Base-by-base conservation (phyloP, 2,329 filamentous ascomycete species). In the Curvularia verruculosa region DNA sequence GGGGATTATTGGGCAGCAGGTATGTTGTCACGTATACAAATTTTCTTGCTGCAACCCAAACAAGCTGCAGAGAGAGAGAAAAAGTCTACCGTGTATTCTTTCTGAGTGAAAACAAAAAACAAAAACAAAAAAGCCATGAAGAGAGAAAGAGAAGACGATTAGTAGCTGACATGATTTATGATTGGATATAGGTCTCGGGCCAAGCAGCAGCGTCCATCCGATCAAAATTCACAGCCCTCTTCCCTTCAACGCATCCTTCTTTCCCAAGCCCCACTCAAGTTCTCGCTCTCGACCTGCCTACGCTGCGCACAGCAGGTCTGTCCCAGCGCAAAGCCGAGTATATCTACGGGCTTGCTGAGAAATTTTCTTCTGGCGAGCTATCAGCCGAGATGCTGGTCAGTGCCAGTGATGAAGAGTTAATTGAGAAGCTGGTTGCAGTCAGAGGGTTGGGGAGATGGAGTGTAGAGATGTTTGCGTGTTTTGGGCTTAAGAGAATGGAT, bases 311-410 rank as follows among this genome's bases (percentile, higher is more conserved):
- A 7, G 95, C 94, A 0, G 95, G 95, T 0, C 84, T 99, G 48
- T 96, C 92, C 3, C 90, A 96, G 78, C 87, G 95, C 56, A 99
- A 99, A 79, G 95, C 95, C 45, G 95, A 98, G 79, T 99, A 99
- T 77, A 87, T 98, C 58, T 85, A 88, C 52, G 94, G 94, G 0
- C 82, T 99, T 5, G 92, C 93, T 0, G 84, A 89, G 69, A 93
- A 93, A 74, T 98, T 98, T 71, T 80, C 78, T 0, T 82, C 74
- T 2, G 91, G 91, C 13, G 90, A 94, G 68, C 80, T 98, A 50
- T 89, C 85, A 43, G 88, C 91, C 10, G 79, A 84, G 61, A 87
- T 95, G 82, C 84, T 98, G 19, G 85, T 90, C 50, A 85, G 86
- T 34, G 92, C 91, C 1, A 85, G 87, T 5, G 95, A 99, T 74